phyloP scores from a whole-genome alignment of 2,329 filamentous ascomycete species.

The Cordyceps cicadae region DNA sequence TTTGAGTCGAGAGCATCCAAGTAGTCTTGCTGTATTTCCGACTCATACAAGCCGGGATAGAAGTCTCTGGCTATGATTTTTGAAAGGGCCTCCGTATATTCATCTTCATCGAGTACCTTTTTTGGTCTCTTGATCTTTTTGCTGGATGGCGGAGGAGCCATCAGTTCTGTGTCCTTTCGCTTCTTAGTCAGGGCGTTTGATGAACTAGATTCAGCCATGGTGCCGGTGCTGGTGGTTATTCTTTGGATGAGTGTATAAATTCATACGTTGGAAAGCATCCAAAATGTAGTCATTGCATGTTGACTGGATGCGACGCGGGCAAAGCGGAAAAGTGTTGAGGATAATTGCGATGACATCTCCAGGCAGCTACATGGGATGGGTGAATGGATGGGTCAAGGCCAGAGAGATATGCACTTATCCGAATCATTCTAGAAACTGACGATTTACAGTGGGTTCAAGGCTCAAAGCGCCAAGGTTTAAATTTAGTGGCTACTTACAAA shows the following conservation, averaged over 20 bases:
- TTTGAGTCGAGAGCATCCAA: slow-evolving; percentile 83
- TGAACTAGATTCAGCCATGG: slow-evolving; percentile 15
- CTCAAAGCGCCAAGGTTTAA: not conserved
- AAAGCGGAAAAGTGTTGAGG: not conserved
- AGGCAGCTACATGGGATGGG: not conserved
- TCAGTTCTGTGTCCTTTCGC: slow-evolving; percentile 59
- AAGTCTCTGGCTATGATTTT: slow-evolving; percentile 96
- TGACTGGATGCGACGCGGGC: not conserved
- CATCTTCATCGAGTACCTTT: slow-evolving; percentile 84
- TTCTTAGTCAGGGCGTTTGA: slow-evolving; percentile 60
- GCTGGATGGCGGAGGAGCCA: slow-evolving; percentile 76
- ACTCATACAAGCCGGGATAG: slow-evolving; percentile 84
- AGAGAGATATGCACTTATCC: slow-evolving; percentile 4
- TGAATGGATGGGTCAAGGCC: not conserved
- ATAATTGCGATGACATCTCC: not conserved
- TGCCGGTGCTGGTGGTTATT: not conserved
- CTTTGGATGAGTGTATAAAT: not conserved
- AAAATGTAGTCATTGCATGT: too few relatives aligned
- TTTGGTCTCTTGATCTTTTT: slow-evolving; percentile 90
- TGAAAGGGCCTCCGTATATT: slow-evolving; percentile 82
- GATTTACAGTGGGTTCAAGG: not conserved
- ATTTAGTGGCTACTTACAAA: not conserved
- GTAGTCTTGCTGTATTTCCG: slow-evolving; percentile 83
- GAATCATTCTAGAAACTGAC: not conserved
- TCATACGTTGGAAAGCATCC: not conserved